A percentile compares a stretch with the other conserved stretches of the same genome.
These are phyloP conservation scores for Golubevia pallescens DNA, from an alignment of 1,284 basidiomycete genomes.

Conservation along the genomic window DNA sequence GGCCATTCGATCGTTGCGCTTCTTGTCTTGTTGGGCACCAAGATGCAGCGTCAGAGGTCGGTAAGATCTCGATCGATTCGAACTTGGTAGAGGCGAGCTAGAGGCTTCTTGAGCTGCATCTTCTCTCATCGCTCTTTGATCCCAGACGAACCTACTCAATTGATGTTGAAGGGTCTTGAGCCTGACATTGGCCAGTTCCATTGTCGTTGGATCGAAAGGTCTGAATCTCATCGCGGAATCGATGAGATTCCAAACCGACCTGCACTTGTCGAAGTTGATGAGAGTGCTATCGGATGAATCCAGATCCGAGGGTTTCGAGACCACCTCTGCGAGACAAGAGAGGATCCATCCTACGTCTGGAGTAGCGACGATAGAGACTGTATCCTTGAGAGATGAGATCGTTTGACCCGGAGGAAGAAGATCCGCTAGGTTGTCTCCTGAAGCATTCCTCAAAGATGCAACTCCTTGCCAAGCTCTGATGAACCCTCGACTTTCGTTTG, in stretches of 20 bases:
- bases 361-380: slow-evolving; percentile 22
- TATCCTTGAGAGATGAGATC: slow-evolving; percentile 12
- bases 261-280: slow-evolving; percentile 52
- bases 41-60: slow-evolving; percentile 30
- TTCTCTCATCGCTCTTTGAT: slow-evolving; percentile 42
- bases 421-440: slow-evolving; percentile 30
- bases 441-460: slow-evolving; percentile 23
- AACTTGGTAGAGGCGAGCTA: slow-evolving; percentile 21
- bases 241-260: slow-evolving; percentile 44
- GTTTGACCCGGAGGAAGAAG: slow-evolving; percentile 24
- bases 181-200: slow-evolving; percentile 40
- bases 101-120: slow-evolving; percentile 47
- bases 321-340: slow-evolving; percentile 40
- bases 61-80: slow-evolving; percentile 17
- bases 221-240: slow-evolving; percentile 33
- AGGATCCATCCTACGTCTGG: slow-evolving; percentile 59
- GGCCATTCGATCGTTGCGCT: slow-evolving; percentile 34
- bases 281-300: slow-evolving; percentile 25
- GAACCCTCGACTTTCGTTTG: slow-evolving; percentile 43
- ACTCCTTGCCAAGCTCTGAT: slow-evolving; percentile 53
- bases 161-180: slow-evolving; percentile 39
- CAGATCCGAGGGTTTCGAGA: slow-evolving; percentile 13
- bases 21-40: slow-evolving; percentile 47
- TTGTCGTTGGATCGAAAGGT: slow-evolving; percentile 19
- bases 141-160: slow-evolving; percentile 42